Base-by-base conservation (phyloP, 2,329 filamentous ascomycete species). In the Fusarium bulbicola region DNA sequence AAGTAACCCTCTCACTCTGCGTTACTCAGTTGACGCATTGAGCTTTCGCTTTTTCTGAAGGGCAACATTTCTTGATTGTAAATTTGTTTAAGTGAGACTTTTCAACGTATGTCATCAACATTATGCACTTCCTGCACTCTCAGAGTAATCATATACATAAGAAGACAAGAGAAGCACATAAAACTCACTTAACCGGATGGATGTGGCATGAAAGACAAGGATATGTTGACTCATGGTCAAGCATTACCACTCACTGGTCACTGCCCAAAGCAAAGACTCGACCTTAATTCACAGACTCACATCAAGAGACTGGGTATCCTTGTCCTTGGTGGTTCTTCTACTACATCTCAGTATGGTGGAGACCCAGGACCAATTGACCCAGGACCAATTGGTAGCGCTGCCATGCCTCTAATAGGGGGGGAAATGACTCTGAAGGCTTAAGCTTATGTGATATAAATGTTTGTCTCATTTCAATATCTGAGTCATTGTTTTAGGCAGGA, bases 1-100 rank as follows among this genome's bases (percentile, higher is more conserved):
- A 86, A 75, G 80, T 69, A 77, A 80, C 84, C 86, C 86, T 84
- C 82, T 85, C 84, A 87, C 85, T 87, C 85, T 87, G 86, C 84
- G 80, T 80, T 73, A 75, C 83, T 84, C 79, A 81, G 69, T 81
- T 81, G 79, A 76, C 73, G 79, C 81, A 81, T 84, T 81, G 83
- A 81, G 83, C 79, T 81, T 79, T 86, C 81, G 82, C 81, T 85
- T 85, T 85, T 86, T 86, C 80, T 85, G 81, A 70, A 81, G 83
- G 84, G 82, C 80, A 69, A 85, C 82, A 85, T 81, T 59, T 43
- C 56, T 60, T 46, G 12, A 24, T 40, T 46, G 30, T 34, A 39
- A 26, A 20, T 6, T 24, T 37, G 11, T 26, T 28, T 13, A 18
- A 24, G 26, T 24, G 24, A 30, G 28, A 36, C 12, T 13, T 34